A percentile compares a stretch with the other conserved stretches of the same genome.
Conservation (phyloP, 495 filamentous ascomycete species). For the Bathelium albidoporum region DNA sequence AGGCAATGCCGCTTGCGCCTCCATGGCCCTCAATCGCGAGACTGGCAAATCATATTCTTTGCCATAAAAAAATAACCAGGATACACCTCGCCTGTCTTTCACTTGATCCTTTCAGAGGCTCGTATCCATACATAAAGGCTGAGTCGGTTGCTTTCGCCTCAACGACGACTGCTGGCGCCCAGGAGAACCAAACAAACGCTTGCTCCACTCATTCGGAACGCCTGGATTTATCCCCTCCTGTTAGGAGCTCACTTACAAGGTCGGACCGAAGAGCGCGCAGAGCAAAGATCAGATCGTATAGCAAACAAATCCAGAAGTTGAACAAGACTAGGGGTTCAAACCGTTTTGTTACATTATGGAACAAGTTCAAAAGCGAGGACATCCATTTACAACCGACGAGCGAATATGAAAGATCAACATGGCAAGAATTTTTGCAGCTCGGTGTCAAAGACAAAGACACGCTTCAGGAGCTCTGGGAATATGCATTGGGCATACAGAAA, state of each 20-base stretch:
- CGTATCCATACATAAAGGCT: neutral
- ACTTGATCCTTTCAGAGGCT: neutral
- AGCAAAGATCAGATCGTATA: neutral
- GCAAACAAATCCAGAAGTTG: neutral
- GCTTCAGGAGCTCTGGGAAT: slow-evolving; percentile 41
- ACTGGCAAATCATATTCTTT: neutral
- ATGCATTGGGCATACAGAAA: slow-evolving; percentile 45
- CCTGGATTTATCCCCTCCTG: neutral
- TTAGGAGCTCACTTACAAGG: neutral
- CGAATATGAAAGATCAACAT: slow-evolving; percentile 42
- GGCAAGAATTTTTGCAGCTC: slow-evolving; percentile 44
- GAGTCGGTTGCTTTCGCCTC: neutral
- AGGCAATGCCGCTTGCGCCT: neutral
- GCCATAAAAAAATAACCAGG: neutral
- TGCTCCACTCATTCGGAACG: neutral
- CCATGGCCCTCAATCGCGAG: neutral
- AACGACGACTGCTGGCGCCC: neutral
- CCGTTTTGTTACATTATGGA: slow-evolving; percentile 54
- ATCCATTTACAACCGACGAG: slow-evolving; percentile 42
- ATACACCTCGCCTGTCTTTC: neutral
- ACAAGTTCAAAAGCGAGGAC: slow-evolving; percentile 41
- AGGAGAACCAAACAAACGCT: neutral
- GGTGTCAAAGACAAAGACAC: slow-evolving; percentile 39
- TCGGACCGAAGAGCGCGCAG: neutral
- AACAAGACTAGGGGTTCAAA: slow-evolving; percentile 2